Evolutionary conservation across 495 filamentous ascomycete genomes (phyloP), one percentile per base, ranked within the genome.

Genomic region (Aspergillus bridgeri): DNA sequence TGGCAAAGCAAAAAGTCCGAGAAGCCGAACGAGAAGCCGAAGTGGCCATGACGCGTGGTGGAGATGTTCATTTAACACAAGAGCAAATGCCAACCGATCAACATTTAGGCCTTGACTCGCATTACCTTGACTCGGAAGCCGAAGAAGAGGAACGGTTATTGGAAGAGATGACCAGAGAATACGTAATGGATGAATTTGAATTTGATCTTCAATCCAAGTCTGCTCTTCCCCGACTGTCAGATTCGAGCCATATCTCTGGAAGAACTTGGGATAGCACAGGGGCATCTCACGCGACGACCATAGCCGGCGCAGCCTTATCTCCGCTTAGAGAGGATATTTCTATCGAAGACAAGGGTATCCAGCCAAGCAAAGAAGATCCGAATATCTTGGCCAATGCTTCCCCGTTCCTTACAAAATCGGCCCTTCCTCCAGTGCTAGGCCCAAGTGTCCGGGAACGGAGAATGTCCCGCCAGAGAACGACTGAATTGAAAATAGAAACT

Each of bases 401-500:
- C 33, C n/a, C 53, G 21, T 17, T 18, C 3, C 18, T 47, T 11
- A 20, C 56, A 8, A 56, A 57, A 20, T 43, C 56, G 13, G 20
- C 51, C 0, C 71, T 70, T 70, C 78, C 57, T 53, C 64, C 60
- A 55, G 81, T 71, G 42, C 68, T 72, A 27, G 75, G 71, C 38
- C 71, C 66, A 77, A 75, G 89, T 24, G 91, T 97, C 45, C 83
- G 89, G 55, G 89, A 82, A 51, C 83, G 94, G 53, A 85, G 93
- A 56, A 76, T 96, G 38, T 97, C 94, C 8, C 89, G 89, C 3
- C 84, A 89, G 61, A 84, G 86, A 56, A 73, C 81, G 19, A 90
- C 87, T 64, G 89, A 91, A 66, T 78, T 98, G 59, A 97, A 90
- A 73, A 97, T 98, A 42, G 91, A 98, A 69, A 96, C 92, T 2